Base-by-base conservation (phyloP, 768 basidiomycete species). In the Naematelia aurantialba region DNA sequence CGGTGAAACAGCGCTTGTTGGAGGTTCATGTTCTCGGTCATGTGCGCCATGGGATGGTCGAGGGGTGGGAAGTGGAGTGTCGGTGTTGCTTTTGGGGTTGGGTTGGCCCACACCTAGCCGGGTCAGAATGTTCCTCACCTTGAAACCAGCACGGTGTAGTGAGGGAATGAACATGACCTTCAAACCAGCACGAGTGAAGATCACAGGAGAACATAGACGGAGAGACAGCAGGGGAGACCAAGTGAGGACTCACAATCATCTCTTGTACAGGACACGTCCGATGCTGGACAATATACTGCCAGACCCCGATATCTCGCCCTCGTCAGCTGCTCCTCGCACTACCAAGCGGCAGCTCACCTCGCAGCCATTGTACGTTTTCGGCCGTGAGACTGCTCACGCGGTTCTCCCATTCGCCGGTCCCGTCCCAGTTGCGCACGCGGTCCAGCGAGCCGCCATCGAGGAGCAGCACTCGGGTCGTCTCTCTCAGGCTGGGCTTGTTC, bases 1-100 rank as follows among this genome's bases (percentile, higher is more conserved):
- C 84, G 83, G 1, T 81, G 81, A 13, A 98, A 81, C 30, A 93
- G 83, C 1, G 84, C 91, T 1, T 87, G 84, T 77, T 98, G 96
- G 1, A 99, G 81, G 71, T 98, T 98, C 46, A 91, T 80, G 69
- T 93, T 97, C 77, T 99, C 96, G 0, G 87, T 91, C 69, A 98
- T 79, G 22, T 84, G 85, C 14, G 91, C 85, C 87, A 98, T 90
- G 29, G 75, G 80, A 4, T 69, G 73, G 22, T 75, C 69, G 29
- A 54, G 63, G 22, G 68, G 58, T 76, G 79, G 59, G 74, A 69
- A 62, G 46, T 71, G 69, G 27, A 70, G 63, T 12, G 73, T 68
- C 1, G 71, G 72, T 8, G 69, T 70, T n/a, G 67, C 65, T 4
- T 58, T 30, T 2, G 66, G 61, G 2, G 63, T 83, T 1, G 70